Base-by-base conservation (phyloP, 306 rosid genomes). In the Quercus gilva region DNA sequence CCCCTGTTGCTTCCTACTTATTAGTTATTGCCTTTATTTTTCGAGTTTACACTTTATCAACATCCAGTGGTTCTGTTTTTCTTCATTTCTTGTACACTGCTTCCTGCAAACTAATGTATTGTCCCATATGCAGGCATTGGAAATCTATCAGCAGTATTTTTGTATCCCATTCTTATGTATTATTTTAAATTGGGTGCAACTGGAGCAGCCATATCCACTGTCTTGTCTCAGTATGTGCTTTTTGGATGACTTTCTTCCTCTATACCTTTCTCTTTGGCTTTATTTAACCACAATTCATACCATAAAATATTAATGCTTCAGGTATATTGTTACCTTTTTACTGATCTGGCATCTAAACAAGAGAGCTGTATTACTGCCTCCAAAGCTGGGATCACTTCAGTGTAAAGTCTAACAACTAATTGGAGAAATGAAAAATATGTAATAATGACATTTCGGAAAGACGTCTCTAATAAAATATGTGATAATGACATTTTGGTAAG, bases 171-270 rank as follows among this genome's bases (percentile, higher is more conserved):
- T 71, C 92, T 93, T 64, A 95, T 95, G 84, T 89, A 93, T 86
- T 83, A 78, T 84, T 88, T 91, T 77, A 76, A 78, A 80, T 79
- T 93, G 98, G 98, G 99, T 64, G 90, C 82, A 79, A 88, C 87
- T 77, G 99, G 99, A 58, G 99, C 99, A 26, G 98, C 96, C 83
- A 81, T 93, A 71, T 91, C 99, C 73, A 89, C 96, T 12, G 98
- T 95, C 81, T 68, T 93, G 77, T 95, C 99, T 74, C 99, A 95
- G 99, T 95, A 91, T 74, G 98, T 83, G 59, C 71, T 81, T 82
- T 72, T 79, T 60, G 68, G 17, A 43, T 45, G 55, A 81, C 56
- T 80, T 14, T 69, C 58, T 73, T 81, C 70, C 70, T 84, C 81
- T 74, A 60, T 58, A 51, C 37, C 57, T 80, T 76, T 41, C 64